Conservation (phyloP, 2,329 filamentous ascomycete species). For the Colletotrichum abscissum region DNA sequence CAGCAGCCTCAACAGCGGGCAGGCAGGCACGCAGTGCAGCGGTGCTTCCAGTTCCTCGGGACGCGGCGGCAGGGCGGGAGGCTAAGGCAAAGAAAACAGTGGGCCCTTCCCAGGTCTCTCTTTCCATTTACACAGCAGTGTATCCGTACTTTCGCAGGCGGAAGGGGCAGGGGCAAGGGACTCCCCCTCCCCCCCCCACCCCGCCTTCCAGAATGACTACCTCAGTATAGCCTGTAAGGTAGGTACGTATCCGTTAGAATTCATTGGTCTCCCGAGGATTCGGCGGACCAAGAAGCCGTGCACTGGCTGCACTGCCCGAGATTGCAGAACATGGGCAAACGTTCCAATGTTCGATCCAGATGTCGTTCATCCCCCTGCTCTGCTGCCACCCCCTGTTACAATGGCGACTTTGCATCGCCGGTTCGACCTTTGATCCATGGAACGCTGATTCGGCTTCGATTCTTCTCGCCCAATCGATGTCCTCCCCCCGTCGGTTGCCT, state of each 20-base stretch:
- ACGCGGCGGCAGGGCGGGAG: slow-evolving; percentile 29
- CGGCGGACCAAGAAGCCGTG: not conserved
- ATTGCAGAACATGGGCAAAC: not conserved
- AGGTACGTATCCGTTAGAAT: too few relatives aligned
- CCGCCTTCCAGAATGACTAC: not conserved
- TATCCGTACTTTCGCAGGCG: not conserved
- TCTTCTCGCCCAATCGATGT: slow-evolving; percentile 11
- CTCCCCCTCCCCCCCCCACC: slow-evolving; percentile 4
- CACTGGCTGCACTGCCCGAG: not conserved
- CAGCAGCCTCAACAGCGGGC: not conserved
- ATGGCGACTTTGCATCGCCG: not conserved
- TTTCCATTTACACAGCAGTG: too few relatives aligned
- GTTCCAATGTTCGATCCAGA: not conserved
- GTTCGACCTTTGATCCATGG: not conserved
- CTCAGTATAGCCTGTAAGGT: too few relatives aligned
- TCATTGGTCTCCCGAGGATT: not conserved
- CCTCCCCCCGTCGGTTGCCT: not conserved
- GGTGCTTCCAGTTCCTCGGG: slow-evolving; percentile 30
- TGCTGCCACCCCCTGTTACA: not conserved
- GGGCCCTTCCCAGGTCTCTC: not conserved
- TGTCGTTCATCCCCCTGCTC: not conserved
- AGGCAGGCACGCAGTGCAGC: too few relatives aligned
- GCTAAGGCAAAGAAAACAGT: slow-evolving; percentile 2
- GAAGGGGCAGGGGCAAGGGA: not conserved
- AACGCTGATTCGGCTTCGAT: not conserved